Conservation (phyloP, 2,329 filamentous ascomycete genomes). For the Pochonia chlamydosporia region DNA sequence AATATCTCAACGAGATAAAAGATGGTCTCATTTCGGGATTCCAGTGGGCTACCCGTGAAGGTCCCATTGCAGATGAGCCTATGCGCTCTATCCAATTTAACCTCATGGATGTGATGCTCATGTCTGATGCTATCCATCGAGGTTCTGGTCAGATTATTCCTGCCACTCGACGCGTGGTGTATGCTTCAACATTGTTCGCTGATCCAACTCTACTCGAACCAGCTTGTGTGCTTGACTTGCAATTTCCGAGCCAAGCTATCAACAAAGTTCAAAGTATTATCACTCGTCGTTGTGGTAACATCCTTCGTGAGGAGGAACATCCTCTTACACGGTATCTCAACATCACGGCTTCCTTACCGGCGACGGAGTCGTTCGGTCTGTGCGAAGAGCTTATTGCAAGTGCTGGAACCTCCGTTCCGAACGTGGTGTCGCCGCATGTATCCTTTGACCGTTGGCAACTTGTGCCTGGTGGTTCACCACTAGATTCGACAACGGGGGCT, state of each 20-base stretch:
- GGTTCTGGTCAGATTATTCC: slow-evolving; percentile 99
- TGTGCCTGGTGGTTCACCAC: slow-evolving; percentile 85
- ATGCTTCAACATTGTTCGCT: slow-evolving; percentile 85
- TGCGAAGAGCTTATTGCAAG: slow-evolving; percentile 96
- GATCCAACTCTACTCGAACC: slow-evolving; percentile 91
- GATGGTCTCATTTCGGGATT: slow-evolving; percentile 99
- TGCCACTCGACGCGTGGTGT: slow-evolving; percentile 94
- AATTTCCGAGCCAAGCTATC: slow-evolving; percentile 97
- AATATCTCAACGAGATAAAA: slow-evolving; percentile 99
- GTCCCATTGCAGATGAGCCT: slow-evolving; percentile 95
- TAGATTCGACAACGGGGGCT: slow-evolving; percentile 76
- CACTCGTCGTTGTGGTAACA: slow-evolving; percentile 95
- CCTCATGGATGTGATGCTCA: slow-evolving; percentile 98
- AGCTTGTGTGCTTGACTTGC: slow-evolving; percentile 98
- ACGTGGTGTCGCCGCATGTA: slow-evolving; percentile 98
- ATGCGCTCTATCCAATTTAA: slow-evolving; percentile 98
- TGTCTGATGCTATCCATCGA: slow-evolving; percentile 99
- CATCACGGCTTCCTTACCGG: slow-evolving; percentile 94
- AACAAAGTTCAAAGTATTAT: slow-evolving; percentile 99
- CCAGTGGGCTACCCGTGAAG: slow-evolving; percentile 98
- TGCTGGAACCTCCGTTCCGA: slow-evolving; percentile 83
- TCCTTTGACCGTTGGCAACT: slow-evolving; percentile 99
- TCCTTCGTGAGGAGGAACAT: slow-evolving; percentile 97
- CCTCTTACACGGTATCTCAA: slow-evolving; percentile 98
- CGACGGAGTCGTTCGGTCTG: slow-evolving; percentile 99